Evolutionary conservation across 352 stramenopile genomes (phyloP), one percentile per base, ranked within the genome.

Genomic region (Phytophthora colocasiae): DNA sequence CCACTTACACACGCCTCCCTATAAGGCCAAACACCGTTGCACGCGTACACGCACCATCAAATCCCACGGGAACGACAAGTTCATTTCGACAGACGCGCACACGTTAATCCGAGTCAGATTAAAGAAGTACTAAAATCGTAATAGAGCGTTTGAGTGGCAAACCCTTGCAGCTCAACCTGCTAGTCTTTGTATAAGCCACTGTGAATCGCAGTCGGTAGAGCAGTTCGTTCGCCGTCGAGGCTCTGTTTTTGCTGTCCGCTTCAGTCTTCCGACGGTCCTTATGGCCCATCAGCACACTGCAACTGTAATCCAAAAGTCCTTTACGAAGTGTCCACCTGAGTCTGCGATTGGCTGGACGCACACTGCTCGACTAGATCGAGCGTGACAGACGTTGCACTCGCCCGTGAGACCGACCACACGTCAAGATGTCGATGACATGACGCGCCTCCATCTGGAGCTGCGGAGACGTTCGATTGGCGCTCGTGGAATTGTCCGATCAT

Each of bases 311-410:
- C 46, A 39, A 12, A 6, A 17, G 47, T 52, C 46, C 47, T 65
- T 38, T 58, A 58, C 46, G 41, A 22, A 39, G 29, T 41, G 56
- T 63, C 56, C 56, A 32, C 22, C 27, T 49, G 14, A 38, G 12
- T 50, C 39, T 34, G 17, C 6, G 38, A 65, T 66, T 66, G 58
- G 48, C 7, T 1, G 17, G 12, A 27, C 45, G n/a, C 57, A 58
- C 46, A n/a, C 29, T 65, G 58, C 12, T 47, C 58, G 58, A 66
- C 58, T 66, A 66, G 38, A 43, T 43, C 38, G 38, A 43, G 38
- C 38, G 40, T 66, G 47, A 59, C 48, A 41, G 54, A 41, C 22
- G 58, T 66, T 40, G 58, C 39, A 59, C 58, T 54, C 15, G 6
- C 44, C 40, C 5, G 8, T 58, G 47, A 59, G 58, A 64, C 44